Evolutionary conservation across 2,329 filamentous ascomycete species (phyloP), one percentile per base, ranked within the genome.

Genomic region (Cordyceps javanica): DNA sequence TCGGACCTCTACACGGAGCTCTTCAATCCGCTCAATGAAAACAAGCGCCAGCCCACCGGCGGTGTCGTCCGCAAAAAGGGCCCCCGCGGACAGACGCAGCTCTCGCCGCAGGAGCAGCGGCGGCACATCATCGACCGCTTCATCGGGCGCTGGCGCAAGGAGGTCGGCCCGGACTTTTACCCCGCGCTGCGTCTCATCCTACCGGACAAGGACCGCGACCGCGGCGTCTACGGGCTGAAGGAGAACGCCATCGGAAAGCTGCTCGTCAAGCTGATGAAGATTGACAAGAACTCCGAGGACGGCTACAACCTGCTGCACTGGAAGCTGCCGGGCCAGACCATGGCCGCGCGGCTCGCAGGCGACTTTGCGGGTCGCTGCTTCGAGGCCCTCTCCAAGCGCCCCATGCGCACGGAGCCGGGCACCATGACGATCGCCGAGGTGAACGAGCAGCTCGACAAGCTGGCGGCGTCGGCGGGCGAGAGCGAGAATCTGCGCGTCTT

Each of bases 311-410:
- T 99, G 25, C 72, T 95, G 56, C 90, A 96, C 62, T 99, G 94
- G 94, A 97, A 96, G 71, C 75, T 95, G 0, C 93, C 92, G 0
- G 89, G 90, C 1, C 82, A 88, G 60, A 83, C 79, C 2, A 73
- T 77, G 2, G 79, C 82, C 0, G 81, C 78, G 57, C 78, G 82
- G 1, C 83, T 88, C 71, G 90, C 92, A 2, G 94, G 94, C 6
- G 93, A 99, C 68, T 99, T 99, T 75, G 89, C 92, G 0, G 90
- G 89, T 0, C 81, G 93, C 61, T 97, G 93, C 69, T 91, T 85
- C 65, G 90, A 96, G 67, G 87, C 96, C 25, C 77, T 99, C 41
- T 87, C 86, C 2, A 96, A 96, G 70, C 80, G 94, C 26, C 87
- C 90, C 0, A 87, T 95, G 79, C 81, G 86, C 51, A 87, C 81